Evolutionary conservation across 1,139 yeast species (phyloP), one percentile per base, ranked within the genome.

Genomic region (Taphrina pruni): DNA sequence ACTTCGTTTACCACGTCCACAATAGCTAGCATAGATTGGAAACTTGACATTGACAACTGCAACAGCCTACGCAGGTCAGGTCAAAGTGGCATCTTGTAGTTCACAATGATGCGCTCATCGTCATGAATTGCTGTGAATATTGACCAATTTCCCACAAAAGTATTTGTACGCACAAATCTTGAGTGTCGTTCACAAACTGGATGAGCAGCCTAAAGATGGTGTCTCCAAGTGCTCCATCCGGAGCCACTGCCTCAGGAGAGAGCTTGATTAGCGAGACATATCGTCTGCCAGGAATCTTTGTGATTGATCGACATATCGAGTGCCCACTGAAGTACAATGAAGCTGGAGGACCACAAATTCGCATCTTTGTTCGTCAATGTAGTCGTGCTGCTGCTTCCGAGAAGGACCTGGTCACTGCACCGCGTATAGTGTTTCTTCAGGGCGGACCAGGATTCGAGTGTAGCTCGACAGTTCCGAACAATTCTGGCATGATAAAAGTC

Each of bases 401-500:
- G 11, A 66, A 56, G 17, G 39, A 50, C 9, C 56, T 35, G 12
- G 21, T 6, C 12, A 12, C 12, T 2, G 57, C 61, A 20, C 60
- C 60, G 12, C 43, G 83, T 11, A 77, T 72, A 39, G 67, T 83
- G 8, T 86, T 79, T 72, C 76, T 86, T 54, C 88, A 85, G 76
- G 88, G 88, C 5, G 88, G 88, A 0, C 88, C 88, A 0, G 88
- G 88, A 0, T 84, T 82, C 69, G 74, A 73, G 56, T 73, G 75
- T 66, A 56, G 45, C 69, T 76, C 79, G 1, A 78, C 80, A 2
- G 84, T 86, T 1, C 73, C 78, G 6, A 70, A 80, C 8, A 76
- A 78, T 50, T 71, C 80, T 0, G 80, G 82, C 0, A 77, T 78
- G 60, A 78, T 81, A 8, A 80, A 82, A 43, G 77, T 78, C 11